Evolutionary conservation across 805 yeast species (phyloP), one percentile per base, ranked within the genome.

Genomic region (Starmerella vitae): DNA sequence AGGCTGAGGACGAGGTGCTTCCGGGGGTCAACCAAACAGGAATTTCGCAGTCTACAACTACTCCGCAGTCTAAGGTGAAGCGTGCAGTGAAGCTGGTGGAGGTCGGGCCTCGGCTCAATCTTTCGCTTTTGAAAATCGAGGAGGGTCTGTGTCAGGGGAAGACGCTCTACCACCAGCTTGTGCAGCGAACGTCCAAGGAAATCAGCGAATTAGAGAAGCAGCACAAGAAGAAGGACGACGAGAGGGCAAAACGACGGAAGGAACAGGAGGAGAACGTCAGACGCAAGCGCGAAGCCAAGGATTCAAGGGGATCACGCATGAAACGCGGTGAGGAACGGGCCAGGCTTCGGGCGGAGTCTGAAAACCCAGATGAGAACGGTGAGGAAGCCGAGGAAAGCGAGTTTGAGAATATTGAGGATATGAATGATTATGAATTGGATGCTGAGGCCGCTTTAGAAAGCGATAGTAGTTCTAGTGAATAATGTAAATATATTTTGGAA

Each of bases 31-130:
- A 5, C 9, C 83, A 76, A 48, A 66, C 35, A 3, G 49, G 45
- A 7, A 38, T 38, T 19, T 41, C 45, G 9, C 28, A 39, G 28
- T 22, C 39, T 7, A 32, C 44, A 2, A 49, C 51, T 25, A 49
- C 60, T 15, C 41, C 45, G 18, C 41, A 43, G 6, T 30, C 39
- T n/a, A 51, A 56, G 36, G 65, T 62, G 38, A 85, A 84, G 60
- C 74, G 81, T 53, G 97, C 98, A 1, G 82, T 91, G 50, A 86
- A 84, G 57, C 66, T 91, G 36, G 82, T 88, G 1, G 98, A 91
- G 59, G 64, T 88, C 35, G 98, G 98, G 0, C 98, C 98, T 27
- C 70, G 98, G 48, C 61, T 91, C 59, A 74, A 72, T 49, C 64
- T 91, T 59, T 66, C 74, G 37, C 64, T 91, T 42, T 64, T 78